These are phyloP conservation scores for Picea sitchensis DNA, from an alignment of 75 land plant genomes.

Conservation along the genomic window DNA sequence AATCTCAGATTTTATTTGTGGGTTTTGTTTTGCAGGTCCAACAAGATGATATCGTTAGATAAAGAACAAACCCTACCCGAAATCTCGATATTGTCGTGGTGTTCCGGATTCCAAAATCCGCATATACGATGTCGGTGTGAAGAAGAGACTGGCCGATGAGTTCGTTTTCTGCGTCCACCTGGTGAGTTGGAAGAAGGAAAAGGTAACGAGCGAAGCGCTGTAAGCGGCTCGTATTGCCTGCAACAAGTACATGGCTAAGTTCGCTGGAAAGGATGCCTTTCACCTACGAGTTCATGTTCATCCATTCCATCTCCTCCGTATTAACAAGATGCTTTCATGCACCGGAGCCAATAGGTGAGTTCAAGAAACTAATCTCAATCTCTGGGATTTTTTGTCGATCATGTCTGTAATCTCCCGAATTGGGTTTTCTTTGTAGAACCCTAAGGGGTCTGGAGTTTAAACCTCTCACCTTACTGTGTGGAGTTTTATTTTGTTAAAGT, in stretches of 20 bases:
- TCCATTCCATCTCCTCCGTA: slow-evolving; percentile 64
- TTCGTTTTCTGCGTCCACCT: slow-evolving; percentile 61
- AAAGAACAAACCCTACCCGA: slow-evolving; percentile 66
- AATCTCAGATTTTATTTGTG: too few relatives aligned
- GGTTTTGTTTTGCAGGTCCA: slow-evolving; percentile 33
- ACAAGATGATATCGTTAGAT: slow-evolving; percentile 60
- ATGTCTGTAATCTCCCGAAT: too few relatives aligned
- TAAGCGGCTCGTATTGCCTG: slow-evolving; percentile 64
- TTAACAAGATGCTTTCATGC: slow-evolving; percentile 72
- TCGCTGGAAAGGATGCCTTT: slow-evolving; percentile 63
- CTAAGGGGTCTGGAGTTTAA: too few relatives aligned
- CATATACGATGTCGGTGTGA: slow-evolving; percentile 59
- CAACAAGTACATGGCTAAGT: slow-evolving; percentile 65
- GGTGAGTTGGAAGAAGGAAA: slow-evolving; percentile 64
- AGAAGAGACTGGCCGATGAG: slow-evolving; percentile 57
- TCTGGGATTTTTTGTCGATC: too few relatives aligned
- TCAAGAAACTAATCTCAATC: neutral
- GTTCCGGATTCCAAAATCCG: slow-evolving; percentile 64
- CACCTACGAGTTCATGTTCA: slow-evolving; percentile 59
- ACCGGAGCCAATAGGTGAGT: slow-evolving; percentile 50
- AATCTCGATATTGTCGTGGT: slow-evolving; percentile 58
- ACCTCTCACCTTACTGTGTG: too few relatives aligned
- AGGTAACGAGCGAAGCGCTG: slow-evolving; percentile 53
- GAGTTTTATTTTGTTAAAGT: too few relatives aligned
- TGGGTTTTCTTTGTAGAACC: too few relatives aligned